Evolutionary conservation across 2,329 filamentous ascomycete genomes (phyloP).

Genomic region (Colletotrichum spinosum): DNA sequence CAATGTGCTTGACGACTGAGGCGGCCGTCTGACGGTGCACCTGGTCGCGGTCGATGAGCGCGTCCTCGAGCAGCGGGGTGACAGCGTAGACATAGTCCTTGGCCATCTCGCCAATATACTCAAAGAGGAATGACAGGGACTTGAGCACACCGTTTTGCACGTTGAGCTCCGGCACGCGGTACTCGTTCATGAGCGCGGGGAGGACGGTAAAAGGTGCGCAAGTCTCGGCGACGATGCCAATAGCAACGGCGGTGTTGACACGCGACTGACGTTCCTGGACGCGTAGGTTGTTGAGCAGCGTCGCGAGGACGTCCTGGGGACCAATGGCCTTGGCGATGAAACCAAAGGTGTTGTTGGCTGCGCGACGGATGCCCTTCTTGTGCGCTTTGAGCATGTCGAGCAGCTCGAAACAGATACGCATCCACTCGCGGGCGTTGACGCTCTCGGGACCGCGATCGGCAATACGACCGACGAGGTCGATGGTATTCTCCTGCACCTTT

Average conservation of each 20-base stretch:
- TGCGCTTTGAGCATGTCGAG: slow-evolving; percentile 99
- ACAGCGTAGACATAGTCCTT: slow-evolving; percentile 99
- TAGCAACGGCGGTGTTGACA: slow-evolving; percentile 98
- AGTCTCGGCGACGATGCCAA: slow-evolving; percentile 98
- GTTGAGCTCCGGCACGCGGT: slow-evolving; percentile 96
- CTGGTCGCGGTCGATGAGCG: slow-evolving; percentile 96
- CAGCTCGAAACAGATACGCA: slow-evolving; percentile 99
- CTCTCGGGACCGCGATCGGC: slow-evolving; percentile 96
- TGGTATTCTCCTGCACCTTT: slow-evolving; percentile 99
- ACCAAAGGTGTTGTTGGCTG: slow-evolving; percentile 99
- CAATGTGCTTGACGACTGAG: slow-evolving; percentile 97
- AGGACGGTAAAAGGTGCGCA: slow-evolving; percentile 98
- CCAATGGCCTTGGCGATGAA: slow-evolving; percentile 99
- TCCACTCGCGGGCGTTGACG: slow-evolving; percentile 98
- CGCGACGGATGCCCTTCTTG: slow-evolving; percentile 98
- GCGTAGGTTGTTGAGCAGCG: slow-evolving; percentile 93
- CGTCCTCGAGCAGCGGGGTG: slow-evolving; percentile 94
- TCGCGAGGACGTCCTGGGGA: slow-evolving; percentile 95
- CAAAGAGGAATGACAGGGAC: slow-evolving; percentile 95
- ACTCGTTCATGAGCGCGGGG: slow-evolving; percentile 99
- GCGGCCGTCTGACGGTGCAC: slow-evolving; percentile 97
- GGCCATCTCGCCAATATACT: slow-evolving; percentile 99
- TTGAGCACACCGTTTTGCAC: slow-evolving; percentile 99
- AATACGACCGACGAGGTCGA: slow-evolving; percentile 97
- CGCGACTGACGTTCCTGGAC: slow-evolving; percentile 98